These are phyloP conservation scores for Liriodendron chinense DNA, from an alignment of 164 flowering plant species.

Conservation along the genomic window DNA sequence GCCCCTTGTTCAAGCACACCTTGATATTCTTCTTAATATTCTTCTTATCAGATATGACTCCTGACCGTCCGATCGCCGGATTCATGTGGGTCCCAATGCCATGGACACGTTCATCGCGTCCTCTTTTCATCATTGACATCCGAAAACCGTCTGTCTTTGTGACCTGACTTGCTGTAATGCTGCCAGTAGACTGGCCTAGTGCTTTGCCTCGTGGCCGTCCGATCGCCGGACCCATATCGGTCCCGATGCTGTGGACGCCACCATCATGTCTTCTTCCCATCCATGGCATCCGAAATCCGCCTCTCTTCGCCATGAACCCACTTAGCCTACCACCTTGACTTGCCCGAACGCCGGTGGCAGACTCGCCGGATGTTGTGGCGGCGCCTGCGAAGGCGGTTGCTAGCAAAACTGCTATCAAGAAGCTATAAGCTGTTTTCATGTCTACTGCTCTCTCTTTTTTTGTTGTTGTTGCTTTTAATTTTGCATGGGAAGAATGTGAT, in stretches of 20 bases:
- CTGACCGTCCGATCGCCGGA: not conserved
- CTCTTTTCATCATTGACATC: not conserved
- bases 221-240: not conserved
- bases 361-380: not conserved
- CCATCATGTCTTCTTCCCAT: not conserved
- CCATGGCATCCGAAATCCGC: not conserved
- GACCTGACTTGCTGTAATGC: not conserved
- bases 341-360: not conserved
- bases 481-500: not conserved
- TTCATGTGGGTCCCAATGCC: not conserved
- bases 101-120: not conserved
- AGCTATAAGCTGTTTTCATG: conserved; percentile 3
- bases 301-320: conserved; percentile 1
- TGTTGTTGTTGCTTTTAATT: not conserved
- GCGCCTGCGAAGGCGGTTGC: not conserved
- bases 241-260: no score
- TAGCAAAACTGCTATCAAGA: conserved; percentile 5
- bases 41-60: not conserved
- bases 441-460: not conserved
- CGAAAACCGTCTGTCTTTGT: not conserved
- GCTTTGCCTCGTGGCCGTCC: not conserved
- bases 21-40: not conserved
- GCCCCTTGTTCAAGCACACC: conserved; percentile 5
- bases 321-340: not conserved
- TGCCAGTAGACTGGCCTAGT: not conserved